phyloP scores from a whole-genome alignment of 305 asterid genomes.

The Fraxinus platypoda region DNA sequence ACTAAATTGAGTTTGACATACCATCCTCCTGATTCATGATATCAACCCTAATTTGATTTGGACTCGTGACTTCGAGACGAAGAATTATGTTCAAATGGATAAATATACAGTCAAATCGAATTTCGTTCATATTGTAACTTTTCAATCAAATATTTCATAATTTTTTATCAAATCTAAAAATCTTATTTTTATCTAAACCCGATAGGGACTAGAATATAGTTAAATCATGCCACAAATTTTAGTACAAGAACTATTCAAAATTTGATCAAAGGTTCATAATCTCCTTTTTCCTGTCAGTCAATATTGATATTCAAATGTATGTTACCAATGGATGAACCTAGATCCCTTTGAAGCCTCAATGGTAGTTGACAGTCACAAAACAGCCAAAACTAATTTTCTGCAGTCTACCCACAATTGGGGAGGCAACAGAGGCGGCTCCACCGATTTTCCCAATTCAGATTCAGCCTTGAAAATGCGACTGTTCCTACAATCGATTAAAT shows the following conservation, averaged over 20 bases:
- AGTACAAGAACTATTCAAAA: neutral
- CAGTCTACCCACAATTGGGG: conserved; percentile 25
- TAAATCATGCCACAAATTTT: neutral
- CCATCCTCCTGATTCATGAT: neutral
- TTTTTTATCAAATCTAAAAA: neutral
- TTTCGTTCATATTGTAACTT: neutral
- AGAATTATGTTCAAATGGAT: neutral
- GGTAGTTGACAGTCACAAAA: conserved; percentile 4
- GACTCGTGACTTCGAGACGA: neutral
- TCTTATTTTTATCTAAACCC: neutral
- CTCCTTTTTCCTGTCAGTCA: neutral
- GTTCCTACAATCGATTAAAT: neutral
- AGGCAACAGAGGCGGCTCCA: conserved; percentile 13
- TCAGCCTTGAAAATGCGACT: neutral
- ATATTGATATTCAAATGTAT: neutral
- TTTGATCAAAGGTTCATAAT: neutral
- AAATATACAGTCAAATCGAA: neutral
- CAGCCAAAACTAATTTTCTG: conserved; percentile 17
- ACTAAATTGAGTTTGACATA: neutral
- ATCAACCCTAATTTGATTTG: neutral
- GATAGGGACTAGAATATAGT: neutral
- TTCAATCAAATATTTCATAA: neutral
- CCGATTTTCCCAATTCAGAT: neutral
- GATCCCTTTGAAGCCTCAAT: conserved; percentile 2
- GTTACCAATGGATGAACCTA: conserved; percentile 19